Evolutionary conservation across 257 asterid genomes (phyloP).

Genomic region (Cruciata laevipes): DNA sequence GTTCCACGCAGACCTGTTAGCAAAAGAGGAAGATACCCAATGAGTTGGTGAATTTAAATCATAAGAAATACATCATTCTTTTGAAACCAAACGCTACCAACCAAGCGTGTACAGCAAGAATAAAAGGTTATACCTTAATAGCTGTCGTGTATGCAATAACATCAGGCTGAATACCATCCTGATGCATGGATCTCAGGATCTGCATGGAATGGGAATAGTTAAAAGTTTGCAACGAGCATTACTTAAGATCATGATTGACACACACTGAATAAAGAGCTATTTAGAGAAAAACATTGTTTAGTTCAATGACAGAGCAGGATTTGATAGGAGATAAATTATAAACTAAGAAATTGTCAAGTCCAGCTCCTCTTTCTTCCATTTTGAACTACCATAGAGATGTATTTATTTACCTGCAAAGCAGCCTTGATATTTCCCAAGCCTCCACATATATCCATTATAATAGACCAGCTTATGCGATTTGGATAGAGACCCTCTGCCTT

Average conservation of each 20-base stretch:
- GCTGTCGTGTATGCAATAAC: constrained; percentile 84
- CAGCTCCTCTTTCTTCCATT: background rate
- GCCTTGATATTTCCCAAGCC: constrained; percentile 50
- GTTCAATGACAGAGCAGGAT: background rate
- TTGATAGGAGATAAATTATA: too few species aligned
- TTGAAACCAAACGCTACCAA: background rate
- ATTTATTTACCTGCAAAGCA: constrained; percentile 55
- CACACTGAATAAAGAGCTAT: background rate
- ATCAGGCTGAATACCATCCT: constrained; percentile 81
- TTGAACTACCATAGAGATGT: constrained; percentile 3
- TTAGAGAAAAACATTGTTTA: background rate
- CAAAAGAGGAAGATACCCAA: constrained; percentile 23
- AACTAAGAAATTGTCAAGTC: too few species aligned
- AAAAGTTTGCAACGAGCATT: constrained; percentile 5
- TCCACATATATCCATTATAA: constrained; percentile 72
- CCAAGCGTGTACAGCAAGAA: constrained; percentile 5
- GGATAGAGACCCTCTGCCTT: constrained; percentile 69
- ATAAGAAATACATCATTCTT: background rate
- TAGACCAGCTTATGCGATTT: constrained; percentile 84
- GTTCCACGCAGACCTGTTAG: constrained; percentile 72
- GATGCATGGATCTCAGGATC: constrained; percentile 75
- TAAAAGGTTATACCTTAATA: constrained; percentile 54
- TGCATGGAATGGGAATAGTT: constrained; percentile 36
- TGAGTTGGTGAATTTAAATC: background rate
- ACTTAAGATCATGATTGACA: background rate